A percentile compares a stretch with the other conserved stretches of the same genome.
These are phyloP conservation scores for Scheffersomyces coipomensis DNA, from an alignment of 805 yeast genomes.

Conservation along the genomic window DNA sequence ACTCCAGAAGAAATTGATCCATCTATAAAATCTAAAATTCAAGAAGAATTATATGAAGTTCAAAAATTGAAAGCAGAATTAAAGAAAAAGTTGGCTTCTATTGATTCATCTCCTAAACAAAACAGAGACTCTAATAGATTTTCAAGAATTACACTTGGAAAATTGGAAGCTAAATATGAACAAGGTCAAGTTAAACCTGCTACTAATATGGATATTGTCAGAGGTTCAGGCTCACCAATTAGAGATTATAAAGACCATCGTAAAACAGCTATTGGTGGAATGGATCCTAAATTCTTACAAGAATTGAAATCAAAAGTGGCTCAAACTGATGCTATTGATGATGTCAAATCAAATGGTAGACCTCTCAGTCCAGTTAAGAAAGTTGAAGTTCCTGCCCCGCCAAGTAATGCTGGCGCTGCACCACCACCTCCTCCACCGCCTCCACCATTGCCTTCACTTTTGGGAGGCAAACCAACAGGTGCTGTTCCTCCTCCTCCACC, in stretches of 20 bases:
- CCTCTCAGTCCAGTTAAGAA: background rate
- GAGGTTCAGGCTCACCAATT: constrained; percentile 10
- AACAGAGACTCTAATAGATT: constrained; percentile 9
- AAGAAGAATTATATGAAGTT: constrained; percentile 42
- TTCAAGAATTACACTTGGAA: constrained; percentile 17
- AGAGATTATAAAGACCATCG: constrained; percentile 27
- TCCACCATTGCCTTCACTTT: constrained; percentile 17
- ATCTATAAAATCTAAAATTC: constrained; percentile 32
- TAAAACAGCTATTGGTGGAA: constrained; percentile 32
- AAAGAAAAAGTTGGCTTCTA: constrained; percentile 33
- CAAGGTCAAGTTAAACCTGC: constrained; percentile 40
- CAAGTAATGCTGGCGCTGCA: constrained; percentile 7
- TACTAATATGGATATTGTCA: constrained; percentile 5
- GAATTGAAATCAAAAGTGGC: constrained; percentile 53
- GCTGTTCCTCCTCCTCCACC: constrained; percentile 16
- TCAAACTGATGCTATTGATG: constrained; percentile 37
- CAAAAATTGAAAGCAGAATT: constrained; percentile 39
- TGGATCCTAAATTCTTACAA: constrained; percentile 50
- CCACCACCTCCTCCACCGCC: constrained; percentile 27
- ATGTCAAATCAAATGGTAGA: constrained; percentile 8
- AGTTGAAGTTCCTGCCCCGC: background rate
- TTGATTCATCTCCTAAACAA: constrained; percentile 13
- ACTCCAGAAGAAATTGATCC: constrained; percentile 27
- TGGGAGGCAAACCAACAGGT: constrained; percentile 13
- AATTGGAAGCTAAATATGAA: constrained; percentile 44